phyloP scores from a whole-genome alignment of 805 yeast species.

The Yarrowia porcina region DNA sequence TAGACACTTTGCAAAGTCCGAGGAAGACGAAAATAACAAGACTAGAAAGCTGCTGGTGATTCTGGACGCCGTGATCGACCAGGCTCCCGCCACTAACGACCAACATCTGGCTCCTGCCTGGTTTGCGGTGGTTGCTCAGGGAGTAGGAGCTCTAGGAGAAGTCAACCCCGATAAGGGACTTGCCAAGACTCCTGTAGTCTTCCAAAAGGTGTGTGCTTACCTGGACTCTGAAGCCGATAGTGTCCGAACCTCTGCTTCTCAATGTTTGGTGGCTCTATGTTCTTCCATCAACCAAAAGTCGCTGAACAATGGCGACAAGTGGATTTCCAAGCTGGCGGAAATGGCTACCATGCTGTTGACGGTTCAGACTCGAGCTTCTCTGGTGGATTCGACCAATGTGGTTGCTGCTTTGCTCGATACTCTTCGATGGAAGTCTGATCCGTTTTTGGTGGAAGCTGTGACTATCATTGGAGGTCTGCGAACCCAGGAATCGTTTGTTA shows the following conservation, averaged over 20 bases:
- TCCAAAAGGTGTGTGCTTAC: conserved; percentile 58
- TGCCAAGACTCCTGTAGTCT: conserved; percentile 53
- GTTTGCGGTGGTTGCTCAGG: conserved; percentile 92
- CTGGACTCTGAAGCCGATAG: conserved; percentile 62
- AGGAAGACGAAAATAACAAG: conserved; percentile 44
- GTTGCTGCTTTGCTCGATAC: conserved; percentile 59
- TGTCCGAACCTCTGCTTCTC: conserved; percentile 73
- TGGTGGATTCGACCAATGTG: conserved; percentile 69
- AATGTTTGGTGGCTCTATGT: conserved; percentile 79
- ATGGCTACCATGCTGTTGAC: conserved; percentile 59
- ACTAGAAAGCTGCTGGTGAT: conserved; percentile 62
- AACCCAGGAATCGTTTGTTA: conserved; percentile 66
- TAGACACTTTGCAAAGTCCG: conserved; percentile 56
- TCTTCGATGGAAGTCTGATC: conserved; percentile 63
- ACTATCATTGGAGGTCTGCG: conserved; percentile 82
- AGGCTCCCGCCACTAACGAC: conserved; percentile 80
- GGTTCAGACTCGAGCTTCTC: conserved; percentile 71
- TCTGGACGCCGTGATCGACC: conserved; percentile 66
- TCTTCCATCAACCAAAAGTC: conserved; percentile 63
- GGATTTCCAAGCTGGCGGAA: conserved; percentile 50
- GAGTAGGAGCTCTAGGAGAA: conserved; percentile 54
- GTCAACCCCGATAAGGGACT: conserved; percentile 54
- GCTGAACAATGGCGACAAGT: conserved; percentile 40
- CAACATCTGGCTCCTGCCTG: conserved; percentile 87
- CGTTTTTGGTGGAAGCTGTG: conserved; percentile 64